These are phyloP conservation scores for Cornus florida DNA, from an alignment of 148 eudicot species.

Conservation along the genomic window DNA sequence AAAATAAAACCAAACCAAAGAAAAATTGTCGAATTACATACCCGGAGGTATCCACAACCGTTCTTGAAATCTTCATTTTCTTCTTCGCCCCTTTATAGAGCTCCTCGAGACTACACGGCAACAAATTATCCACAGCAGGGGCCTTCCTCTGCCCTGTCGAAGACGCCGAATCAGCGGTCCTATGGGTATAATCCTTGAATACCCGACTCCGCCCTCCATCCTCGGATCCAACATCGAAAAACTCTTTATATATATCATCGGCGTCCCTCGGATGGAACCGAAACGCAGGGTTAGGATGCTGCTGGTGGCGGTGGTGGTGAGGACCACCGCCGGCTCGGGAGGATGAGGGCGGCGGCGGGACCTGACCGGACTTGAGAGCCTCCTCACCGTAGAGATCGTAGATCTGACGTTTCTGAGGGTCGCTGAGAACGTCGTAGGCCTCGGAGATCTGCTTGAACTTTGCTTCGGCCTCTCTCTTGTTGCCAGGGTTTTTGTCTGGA, in stretches of 20 bases:
- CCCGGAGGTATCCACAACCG: slow-evolving; percentile 57
- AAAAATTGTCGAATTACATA: slow-evolving; percentile 21
- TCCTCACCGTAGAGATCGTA: slow-evolving; percentile 80
- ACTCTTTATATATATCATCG: slow-evolving; percentile 69
- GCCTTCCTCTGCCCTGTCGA: slow-evolving; percentile 38
- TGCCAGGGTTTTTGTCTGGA: slow-evolving; percentile 53
- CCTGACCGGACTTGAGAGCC: slow-evolving; percentile 66
- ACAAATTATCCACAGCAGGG: slow-evolving; percentile 50
- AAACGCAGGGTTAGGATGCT: slow-evolving; percentile 44
- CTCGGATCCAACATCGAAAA: slow-evolving; percentile 42
- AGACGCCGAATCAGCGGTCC: neutral
- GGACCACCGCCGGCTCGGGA: slow-evolving; percentile 39
- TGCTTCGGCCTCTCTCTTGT: slow-evolving; percentile 51
- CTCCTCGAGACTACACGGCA: slow-evolving; percentile 72
- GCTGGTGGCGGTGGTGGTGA: slow-evolving; percentile 17
- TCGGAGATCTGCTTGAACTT: slow-evolving; percentile 81
- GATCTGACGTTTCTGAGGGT: slow-evolving; percentile 78
- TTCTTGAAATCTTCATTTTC: slow-evolving; percentile 78
- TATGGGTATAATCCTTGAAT: slow-evolving; percentile 17
- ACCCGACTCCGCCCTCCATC: slow-evolving; percentile 23
- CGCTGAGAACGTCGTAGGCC: slow-evolving; percentile 74
- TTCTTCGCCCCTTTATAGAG: slow-evolving; percentile 61
- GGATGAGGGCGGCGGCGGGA: slow-evolving; percentile 50
- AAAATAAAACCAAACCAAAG: neutral
- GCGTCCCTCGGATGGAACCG: slow-evolving; percentile 71